phyloP scores from a whole-genome alignment of 192 early-diverging fungal species.

The Allomyces macrogynus region DNA sequence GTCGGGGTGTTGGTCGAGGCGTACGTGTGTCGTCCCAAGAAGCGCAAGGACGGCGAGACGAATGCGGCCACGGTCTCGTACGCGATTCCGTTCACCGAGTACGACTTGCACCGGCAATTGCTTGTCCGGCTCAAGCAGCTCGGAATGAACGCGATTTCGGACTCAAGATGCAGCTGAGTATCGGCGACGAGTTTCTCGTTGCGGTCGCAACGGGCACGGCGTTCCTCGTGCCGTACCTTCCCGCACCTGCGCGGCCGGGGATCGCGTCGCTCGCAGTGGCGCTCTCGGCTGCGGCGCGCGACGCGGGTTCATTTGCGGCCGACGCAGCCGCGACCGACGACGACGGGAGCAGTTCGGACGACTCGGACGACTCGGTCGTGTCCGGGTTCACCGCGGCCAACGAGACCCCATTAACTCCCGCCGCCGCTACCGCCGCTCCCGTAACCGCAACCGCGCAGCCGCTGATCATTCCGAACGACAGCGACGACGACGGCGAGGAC shows the following conservation, averaged over 20 bases:
- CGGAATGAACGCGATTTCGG: conserved; percentile 64
- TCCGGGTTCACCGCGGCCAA: background rate
- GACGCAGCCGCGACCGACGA: conserved; percentile 11
- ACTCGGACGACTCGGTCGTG: background rate
- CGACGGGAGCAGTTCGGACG: background rate
- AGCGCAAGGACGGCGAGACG: conserved; percentile 35
- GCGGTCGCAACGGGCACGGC: conserved; percentile 56
- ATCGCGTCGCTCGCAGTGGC: conserved; percentile 40
- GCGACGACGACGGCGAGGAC: conserved; percentile 3
- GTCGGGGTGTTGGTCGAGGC: conserved; percentile 51
- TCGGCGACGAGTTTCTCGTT: conserved; percentile 31
- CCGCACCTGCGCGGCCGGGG: conserved; percentile 44
- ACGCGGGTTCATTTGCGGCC: conserved; percentile 3
- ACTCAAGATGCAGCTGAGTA: conserved; percentile 23
- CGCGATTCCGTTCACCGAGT: conserved; percentile 60
- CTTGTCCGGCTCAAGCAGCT: conserved; percentile 57
- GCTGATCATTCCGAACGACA: conserved; percentile 8
- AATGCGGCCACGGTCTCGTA: conserved; percentile 49
- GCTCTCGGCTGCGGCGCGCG: conserved; percentile 13
- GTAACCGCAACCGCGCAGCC: conserved; percentile 9
- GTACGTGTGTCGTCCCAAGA: conserved; percentile 32
- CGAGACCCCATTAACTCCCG: background rate
- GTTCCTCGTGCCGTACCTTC: conserved; percentile 43
- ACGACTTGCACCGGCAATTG: conserved; percentile 62
- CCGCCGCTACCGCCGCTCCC: conserved; percentile 4